A percentile compares a stretch with the other conserved stretches of the same genome.
phyloP scores from a whole-genome alignment of 2,329 filamentous ascomycete species.

The Sphaerulina vaccinii region DNA sequence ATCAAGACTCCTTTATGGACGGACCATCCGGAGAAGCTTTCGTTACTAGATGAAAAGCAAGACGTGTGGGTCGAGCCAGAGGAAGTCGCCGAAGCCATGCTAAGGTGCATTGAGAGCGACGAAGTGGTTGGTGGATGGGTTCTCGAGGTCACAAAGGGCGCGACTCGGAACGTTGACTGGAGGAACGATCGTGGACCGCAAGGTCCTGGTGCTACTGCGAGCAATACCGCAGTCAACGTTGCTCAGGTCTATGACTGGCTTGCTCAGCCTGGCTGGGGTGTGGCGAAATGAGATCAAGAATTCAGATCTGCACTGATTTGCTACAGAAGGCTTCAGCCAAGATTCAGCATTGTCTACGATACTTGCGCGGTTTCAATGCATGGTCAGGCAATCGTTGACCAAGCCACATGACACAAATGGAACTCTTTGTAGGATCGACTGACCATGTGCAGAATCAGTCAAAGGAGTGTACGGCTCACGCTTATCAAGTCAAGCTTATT shows the following conservation, averaged over 20 bases:
- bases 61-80: conserved; percentile 62
- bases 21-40: conserved; percentile 60
- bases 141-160: conserved; percentile 55
- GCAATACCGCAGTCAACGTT: conserved; percentile 42
- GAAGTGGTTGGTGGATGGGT: conserved; percentile 52
- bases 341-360: too few species aligned
- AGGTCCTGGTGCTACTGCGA: conserved; percentile 42
- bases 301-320: background rate
- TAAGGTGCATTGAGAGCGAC: conserved; percentile 54
- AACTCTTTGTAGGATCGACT: too few species aligned
- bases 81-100: conserved; percentile 60
- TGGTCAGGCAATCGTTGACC: too few species aligned
- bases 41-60: conserved; percentile 47
- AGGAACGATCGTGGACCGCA: conserved; percentile 56
- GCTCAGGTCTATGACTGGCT: conserved; percentile 54
- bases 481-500: too few species aligned
- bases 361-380: too few species aligned
- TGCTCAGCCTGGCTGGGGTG: conserved; percentile 51
- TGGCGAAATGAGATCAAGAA: conserved; percentile 27
- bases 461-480: too few species aligned
- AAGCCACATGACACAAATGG: too few species aligned
- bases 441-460: too few species aligned
- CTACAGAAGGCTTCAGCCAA: too few species aligned
- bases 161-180: conserved; percentile 51
- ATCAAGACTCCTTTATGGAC: conserved; percentile 64